phyloP scores from a whole-genome alignment of 2,329 filamentous ascomycete species.

The Epichloe typhina region DNA sequence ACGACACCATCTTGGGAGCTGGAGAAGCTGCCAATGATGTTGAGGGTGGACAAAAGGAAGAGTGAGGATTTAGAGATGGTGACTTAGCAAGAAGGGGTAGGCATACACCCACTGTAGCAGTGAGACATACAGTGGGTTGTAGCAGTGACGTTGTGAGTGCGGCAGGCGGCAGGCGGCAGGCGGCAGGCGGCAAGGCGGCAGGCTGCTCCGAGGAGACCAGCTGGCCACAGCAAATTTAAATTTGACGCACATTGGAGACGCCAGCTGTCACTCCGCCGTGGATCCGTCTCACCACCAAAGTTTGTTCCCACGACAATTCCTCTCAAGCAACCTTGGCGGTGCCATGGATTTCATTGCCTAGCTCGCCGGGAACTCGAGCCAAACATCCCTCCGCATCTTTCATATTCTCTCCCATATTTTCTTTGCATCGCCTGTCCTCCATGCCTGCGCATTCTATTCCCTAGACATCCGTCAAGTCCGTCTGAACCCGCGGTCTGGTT shows the following conservation, averaged over 20 bases:
- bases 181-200: too few species aligned
- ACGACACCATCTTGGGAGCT: conserved; percentile 9
- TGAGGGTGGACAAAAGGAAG: neutral
- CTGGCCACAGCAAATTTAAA: too few species aligned
- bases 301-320: too few species aligned
- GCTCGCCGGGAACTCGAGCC: too few species aligned
- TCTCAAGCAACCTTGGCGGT: too few species aligned
- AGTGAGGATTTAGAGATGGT: neutral
- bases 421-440: neutral
- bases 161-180: too few species aligned
- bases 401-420: neutral
- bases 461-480: neutral
- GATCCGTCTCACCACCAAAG: neutral
- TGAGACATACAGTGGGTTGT: too few species aligned
- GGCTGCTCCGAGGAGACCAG: too few species aligned
- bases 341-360: too few species aligned
- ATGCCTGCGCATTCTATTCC: conserved; percentile 2
- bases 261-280: neutral
- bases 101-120: too few species aligned
- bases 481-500: neutral
- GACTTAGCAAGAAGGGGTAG: neutral
- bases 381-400: neutral
- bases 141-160: neutral
- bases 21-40: neutral
- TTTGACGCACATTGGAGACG: neutral